phyloP scores from a whole-genome alignment of 495 filamentous ascomycete genomes.

The Penicillium arizonense region DNA sequence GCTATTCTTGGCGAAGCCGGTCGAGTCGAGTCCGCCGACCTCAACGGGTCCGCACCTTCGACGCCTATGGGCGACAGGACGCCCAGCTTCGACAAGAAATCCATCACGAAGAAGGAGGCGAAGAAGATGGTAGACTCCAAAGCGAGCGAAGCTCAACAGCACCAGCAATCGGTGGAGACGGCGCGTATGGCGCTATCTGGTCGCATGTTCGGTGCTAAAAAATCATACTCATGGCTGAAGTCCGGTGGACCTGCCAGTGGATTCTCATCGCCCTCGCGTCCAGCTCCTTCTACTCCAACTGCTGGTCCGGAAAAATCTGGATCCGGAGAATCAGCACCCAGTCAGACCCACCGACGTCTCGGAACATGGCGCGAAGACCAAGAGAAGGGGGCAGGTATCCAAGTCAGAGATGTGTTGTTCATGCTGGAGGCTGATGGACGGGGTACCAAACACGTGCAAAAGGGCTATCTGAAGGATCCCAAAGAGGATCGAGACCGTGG shows the following conservation, averaged over 20 bases:
- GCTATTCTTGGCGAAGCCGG: slow-evolving; percentile 40
- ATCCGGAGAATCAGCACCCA: slow-evolving; percentile 26
- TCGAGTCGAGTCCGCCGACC: slow-evolving; percentile 35
- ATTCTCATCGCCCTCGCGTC: slow-evolving; percentile 40
- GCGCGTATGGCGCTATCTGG: slow-evolving; percentile 44
- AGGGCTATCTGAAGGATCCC: slow-evolving; percentile 43
- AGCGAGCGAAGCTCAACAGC: slow-evolving; percentile 49
- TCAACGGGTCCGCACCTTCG: slow-evolving; percentile 42
- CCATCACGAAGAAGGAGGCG: slow-evolving; percentile 53
- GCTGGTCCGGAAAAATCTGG: slow-evolving; percentile 32
- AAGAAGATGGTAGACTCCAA: slow-evolving; percentile 50
- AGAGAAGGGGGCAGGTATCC: slow-evolving; percentile 45
- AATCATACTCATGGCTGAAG: slow-evolving; percentile 48
- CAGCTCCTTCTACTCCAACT: slow-evolving; percentile 32
- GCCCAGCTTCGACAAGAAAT: slow-evolving; percentile 53
- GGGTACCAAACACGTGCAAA: slow-evolving; percentile 43
- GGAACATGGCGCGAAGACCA: slow-evolving; percentile 50
- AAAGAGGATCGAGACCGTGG: slow-evolving; percentile 39
- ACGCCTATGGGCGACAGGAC: slow-evolving; percentile 42
- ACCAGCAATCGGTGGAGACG: slow-evolving; percentile 49
- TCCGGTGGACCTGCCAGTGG: slow-evolving; percentile 36
- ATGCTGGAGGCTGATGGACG: slow-evolving; percentile 51
- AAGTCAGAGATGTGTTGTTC: slow-evolving; percentile 50
- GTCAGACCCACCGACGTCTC: slow-evolving; percentile 32
- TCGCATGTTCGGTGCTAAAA: slow-evolving; percentile 45